phyloP scores from a whole-genome alignment of 345 rosid genomes.

The Dovyalis caffra region DNA sequence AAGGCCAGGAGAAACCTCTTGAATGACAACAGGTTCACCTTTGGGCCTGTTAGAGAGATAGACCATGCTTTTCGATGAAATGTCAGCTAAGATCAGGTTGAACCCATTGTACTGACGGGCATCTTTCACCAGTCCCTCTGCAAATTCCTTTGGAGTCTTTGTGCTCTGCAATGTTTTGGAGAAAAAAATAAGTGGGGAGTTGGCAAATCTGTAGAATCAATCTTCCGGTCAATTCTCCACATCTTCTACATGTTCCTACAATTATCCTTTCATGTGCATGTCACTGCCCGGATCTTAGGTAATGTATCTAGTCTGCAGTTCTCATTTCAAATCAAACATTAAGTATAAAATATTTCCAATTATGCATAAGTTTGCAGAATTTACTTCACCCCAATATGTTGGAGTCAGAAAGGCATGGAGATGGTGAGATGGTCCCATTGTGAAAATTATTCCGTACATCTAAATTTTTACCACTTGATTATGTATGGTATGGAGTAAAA shows the following conservation, averaged over 20 bases:
- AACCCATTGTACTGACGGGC: conserved; percentile 64
- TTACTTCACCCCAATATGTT: background rate
- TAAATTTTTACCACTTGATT: background rate
- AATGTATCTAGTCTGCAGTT: too few relatives aligned
- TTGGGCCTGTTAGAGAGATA: conserved; percentile 52
- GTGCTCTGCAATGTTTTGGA: conserved; percentile 37
- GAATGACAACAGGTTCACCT: conserved; percentile 36
- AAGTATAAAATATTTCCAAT: background rate
- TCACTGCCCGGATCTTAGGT: too few relatives aligned
- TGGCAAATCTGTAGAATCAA: background rate
- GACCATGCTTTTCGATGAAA: conserved; percentile 52
- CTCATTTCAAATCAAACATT: background rate
- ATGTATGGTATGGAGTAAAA: too few relatives aligned
- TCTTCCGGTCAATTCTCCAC: background rate
- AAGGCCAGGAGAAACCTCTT: conserved; percentile 60
- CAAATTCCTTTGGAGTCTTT: conserved; percentile 55
- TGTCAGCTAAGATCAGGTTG: conserved; percentile 56
- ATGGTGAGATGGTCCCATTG: too few relatives aligned
- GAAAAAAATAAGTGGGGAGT: background rate
- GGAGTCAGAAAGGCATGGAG: background rate
- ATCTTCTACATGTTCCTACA: background rate
- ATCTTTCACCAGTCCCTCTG: conserved; percentile 43
- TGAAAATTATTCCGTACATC: background rate
- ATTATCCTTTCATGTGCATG: too few relatives aligned
- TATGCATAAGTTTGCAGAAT: background rate